Base-by-base conservation (phyloP, 768 basidiomycete genomes). In the Cystobasidium ongulense region DNA sequence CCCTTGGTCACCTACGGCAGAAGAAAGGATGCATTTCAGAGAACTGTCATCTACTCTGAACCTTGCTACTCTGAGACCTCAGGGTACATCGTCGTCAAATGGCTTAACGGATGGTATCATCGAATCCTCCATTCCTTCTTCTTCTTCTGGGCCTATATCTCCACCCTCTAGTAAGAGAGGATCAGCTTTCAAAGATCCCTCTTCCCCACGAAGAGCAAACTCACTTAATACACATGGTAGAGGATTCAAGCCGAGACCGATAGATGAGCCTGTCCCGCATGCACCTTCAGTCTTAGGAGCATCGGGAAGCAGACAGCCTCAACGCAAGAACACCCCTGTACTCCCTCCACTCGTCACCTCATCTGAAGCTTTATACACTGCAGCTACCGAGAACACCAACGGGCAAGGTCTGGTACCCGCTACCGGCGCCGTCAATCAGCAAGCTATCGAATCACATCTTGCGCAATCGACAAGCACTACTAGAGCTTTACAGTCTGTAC, bases 1-100 rank as follows among this genome's bases (percentile, higher is more conserved):
- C 53, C 68, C 68, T 23, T 71, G 68, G 68, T 27, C 25, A 21
- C 68, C 68, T 3, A 71, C 68, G 1, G 50, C 68, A 36, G 52
- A 54, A 71, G 68, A 71, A 38, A 54, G 54, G 25, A n/a, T 54
- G 53, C 68, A 71, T 29, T 61, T 71, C n/a, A 54, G 54, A 54
- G 50, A 71, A 21, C 54, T 39, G 23, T 36, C 50, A 17, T 29
- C 68, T n/a, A 46, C 31, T 18, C 35, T 59, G 5, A 59, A 59
- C 21, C 33, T 59, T 13, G 57, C 57, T 7, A 35, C 7, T 59
- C 25, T 59, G 5, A 59, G 57, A 59, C 57, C 11, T 13, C 57
- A 10, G 4, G 29, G 21, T 15, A 13, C 57, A 15, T 59, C 57
- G 4, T 59, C 57, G 5, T 15, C 17, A 10, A 29, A 59, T 29